phyloP scores from a whole-genome alignment of 495 filamentous ascomycete species.

The Tuber umbilicatum region DNA sequence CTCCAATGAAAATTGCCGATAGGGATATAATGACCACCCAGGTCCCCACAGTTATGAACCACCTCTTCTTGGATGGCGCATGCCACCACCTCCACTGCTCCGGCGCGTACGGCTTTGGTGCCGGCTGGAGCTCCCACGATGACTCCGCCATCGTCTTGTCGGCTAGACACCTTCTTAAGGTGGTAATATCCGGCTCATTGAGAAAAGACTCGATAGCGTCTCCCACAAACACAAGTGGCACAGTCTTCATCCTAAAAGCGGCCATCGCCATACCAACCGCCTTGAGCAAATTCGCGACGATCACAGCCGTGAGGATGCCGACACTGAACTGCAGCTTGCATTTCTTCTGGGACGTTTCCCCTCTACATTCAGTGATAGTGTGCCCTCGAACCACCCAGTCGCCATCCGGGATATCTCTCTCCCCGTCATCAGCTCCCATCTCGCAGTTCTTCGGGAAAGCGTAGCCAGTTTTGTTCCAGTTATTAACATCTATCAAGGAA shows the following conservation, averaged over 20 bases:
- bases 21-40: background rate
- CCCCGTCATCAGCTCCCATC: constrained; percentile 18
- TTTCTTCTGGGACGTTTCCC: constrained; percentile 34
- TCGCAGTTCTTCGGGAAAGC: constrained; percentile 21
- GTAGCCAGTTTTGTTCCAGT: constrained; percentile 7
- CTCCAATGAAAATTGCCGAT: constrained; percentile 2
- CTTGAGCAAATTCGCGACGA: constrained; percentile 45
- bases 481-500: background rate
- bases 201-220: constrained; percentile 52
- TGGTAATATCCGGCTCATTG: constrained; percentile 44
- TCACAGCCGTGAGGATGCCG: constrained; percentile 45
- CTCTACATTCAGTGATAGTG: constrained; percentile 46
- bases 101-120: background rate
- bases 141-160: constrained; percentile 12
- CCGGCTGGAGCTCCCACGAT: background rate
- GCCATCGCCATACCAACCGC: constrained; percentile 41
- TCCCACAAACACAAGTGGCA: constrained; percentile 48
- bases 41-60: background rate
- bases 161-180: constrained; percentile 41
- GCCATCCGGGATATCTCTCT: constrained; percentile 14
- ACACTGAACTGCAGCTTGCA: constrained; percentile 48
- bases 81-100: constrained; percentile 7
- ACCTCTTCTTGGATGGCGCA: constrained; percentile 3
- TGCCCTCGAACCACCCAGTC: constrained; percentile 27
- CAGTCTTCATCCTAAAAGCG: constrained; percentile 11